Evolutionary conservation across 208 protist species (phyloP).

Genomic region (Blastocrithidia nonstop): DNA sequence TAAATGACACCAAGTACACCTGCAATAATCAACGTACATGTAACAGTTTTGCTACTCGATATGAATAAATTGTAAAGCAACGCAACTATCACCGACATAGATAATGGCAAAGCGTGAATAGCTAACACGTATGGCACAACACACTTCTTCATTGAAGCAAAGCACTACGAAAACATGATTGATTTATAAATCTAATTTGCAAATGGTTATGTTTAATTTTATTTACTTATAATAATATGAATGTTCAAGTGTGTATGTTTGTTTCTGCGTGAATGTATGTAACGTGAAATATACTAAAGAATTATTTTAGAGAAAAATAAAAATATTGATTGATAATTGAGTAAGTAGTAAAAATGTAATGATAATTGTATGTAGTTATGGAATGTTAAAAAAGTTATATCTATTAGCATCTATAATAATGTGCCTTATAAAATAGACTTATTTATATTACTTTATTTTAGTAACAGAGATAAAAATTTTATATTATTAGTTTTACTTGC

Average conservation of each 20-base stretch:
- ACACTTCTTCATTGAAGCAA: too few relatives aligned
- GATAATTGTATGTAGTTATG: too few relatives aligned
- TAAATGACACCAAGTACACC: constrained; percentile 6
- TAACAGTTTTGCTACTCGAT: too few relatives aligned
- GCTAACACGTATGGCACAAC: too few relatives aligned
- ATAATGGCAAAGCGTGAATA: too few relatives aligned
- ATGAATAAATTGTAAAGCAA: background rate
- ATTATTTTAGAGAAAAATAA: too few relatives aligned
- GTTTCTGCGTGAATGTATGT: background rate
- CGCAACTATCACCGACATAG: background rate
- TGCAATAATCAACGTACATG: background rate
- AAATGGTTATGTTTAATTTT: too few relatives aligned
- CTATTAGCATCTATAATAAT: background rate
- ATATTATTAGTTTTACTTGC: background rate
- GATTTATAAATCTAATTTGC: background rate
- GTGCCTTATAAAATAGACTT: background rate
- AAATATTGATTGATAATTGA: too few relatives aligned
- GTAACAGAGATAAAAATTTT: background rate
- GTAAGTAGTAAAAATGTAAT: too few relatives aligned
- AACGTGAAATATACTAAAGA: background rate
- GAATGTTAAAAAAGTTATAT: too few relatives aligned
- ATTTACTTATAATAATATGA: too few relatives aligned
- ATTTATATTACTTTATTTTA: background rate
- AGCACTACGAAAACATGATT: background rate
- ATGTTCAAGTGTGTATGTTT: background rate